Base-by-base conservation (phyloP, 108 stramenopile genomes). In the Nitzschia sp. region DNA sequence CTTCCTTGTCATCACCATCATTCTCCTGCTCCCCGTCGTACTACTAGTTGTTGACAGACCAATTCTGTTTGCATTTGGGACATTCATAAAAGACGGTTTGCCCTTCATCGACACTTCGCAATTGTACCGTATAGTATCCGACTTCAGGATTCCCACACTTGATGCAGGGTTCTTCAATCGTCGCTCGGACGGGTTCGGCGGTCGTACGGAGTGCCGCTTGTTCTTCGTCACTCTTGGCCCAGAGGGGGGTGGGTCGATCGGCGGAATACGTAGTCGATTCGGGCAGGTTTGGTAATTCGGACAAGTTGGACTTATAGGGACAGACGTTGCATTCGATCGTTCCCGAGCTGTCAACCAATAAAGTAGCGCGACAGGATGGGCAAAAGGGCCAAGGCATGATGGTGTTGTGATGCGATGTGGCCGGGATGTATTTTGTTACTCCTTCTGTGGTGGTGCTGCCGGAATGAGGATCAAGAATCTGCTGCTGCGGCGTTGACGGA, bases 11-110 rank as follows among this genome's bases (percentile, higher is more conserved):
- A 41, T 41, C 38, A 13, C 38, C 38, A 41, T 41, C n/a, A n/a
- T n/a, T n/a, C 38, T 41, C 38, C 38, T 41, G 9, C 38, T 6
- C 38, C 38, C 13, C 9, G 9, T 41, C 9, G 9, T 41, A 6
- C 19, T 50, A 1, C 62, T 91, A 96, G 59, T 96, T 96, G 75
- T 97, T 97, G 56, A 91, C 75, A 1, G 91, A 93, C 86, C 89
- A 97, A 13, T 90, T 95, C 66, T 95, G 85, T 25, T 83, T 79
- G 74, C 97, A 98, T 9, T 81, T 77, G 0, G 94, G 95, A 65
- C 99, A 99, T 74, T 98, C 97, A 71, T 98, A 99, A 78, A 99
- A 99, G 2, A 98, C 97, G 13, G 99, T 99, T 72, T 97, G 97
- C 6, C 98, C 98, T 69, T 99, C 98, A 86, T 99, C 98, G 28